phyloP scores from a whole-genome alignment of 352 stramenopile genomes.

The Phytophthora pini region DNA sequence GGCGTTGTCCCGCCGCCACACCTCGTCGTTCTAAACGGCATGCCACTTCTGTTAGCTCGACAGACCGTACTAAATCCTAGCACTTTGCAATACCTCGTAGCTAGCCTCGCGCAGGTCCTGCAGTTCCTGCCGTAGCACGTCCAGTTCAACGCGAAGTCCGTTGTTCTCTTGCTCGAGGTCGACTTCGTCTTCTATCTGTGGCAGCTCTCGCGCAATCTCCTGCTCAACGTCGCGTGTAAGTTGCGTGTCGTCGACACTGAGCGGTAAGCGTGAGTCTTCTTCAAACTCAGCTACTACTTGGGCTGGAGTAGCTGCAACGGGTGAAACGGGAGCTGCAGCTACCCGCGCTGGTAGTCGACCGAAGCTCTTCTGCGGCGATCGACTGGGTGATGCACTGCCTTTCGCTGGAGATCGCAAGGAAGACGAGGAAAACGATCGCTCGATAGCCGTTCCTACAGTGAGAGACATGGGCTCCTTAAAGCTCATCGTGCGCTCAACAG shows the following conservation, averaged over 20 bases:
- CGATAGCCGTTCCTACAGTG: conserved; percentile 6
- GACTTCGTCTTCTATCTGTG: conserved; percentile 6
- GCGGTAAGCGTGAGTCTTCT: neutral
- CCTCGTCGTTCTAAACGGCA: conserved; percentile 27
- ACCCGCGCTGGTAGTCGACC: conserved; percentile 21
- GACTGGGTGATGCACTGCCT: conserved; percentile 5
- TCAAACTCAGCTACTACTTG: conserved; percentile 1
- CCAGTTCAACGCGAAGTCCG: conserved; percentile 10
- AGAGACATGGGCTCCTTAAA: conserved; percentile 9
- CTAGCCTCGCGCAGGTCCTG: conserved; percentile 23
- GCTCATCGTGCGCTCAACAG: neutral
- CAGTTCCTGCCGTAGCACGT: conserved; percentile 21
- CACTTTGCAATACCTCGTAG: conserved; percentile 10
- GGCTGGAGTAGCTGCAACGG: neutral
- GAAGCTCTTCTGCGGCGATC: conserved; percentile 31
- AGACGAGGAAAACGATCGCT: conserved; percentile 27
- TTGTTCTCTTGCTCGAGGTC: conserved; percentile 16
- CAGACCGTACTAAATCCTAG: neutral
- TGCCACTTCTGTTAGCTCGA: neutral
- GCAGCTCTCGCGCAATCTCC: conserved; percentile 1
- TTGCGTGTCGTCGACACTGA: conserved; percentile 9
- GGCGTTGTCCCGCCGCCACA: conserved; percentile 31
- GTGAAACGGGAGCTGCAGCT: conserved; percentile 11
- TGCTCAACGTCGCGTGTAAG: neutral
- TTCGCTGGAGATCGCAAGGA: conserved; percentile 22